Percentiles rank a stretch among this genome's conserved stretches.
phyloP scores from a whole-genome alignment of 805 yeast genomes.

The Lachancea mirantina region DNA sequence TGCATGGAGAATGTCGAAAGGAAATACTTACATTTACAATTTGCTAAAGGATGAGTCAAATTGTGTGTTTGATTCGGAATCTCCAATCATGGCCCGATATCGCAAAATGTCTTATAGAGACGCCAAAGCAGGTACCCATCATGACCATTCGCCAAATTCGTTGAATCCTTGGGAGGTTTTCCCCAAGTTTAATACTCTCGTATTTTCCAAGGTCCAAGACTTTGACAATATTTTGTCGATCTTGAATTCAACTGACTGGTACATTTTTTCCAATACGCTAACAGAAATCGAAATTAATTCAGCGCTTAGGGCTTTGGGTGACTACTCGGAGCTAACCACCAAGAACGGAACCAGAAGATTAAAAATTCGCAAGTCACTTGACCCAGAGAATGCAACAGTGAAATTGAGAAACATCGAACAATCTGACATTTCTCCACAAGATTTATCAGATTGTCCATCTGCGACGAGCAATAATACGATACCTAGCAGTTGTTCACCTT shows the following conservation, averaged over 20 bases:
- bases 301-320: too few species aligned
- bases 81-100: conserved; percentile 13
- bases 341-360: too few species aligned
- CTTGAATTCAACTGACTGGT: conserved; percentile 12
- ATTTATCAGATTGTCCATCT: too few species aligned
- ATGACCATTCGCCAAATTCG: conserved; percentile 2
- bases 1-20: conserved; percentile 57
- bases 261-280: conserved; percentile 11
- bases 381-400: too few species aligned
- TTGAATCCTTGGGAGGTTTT: conserved; percentile 16
- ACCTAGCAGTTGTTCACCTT: too few species aligned
- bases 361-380: too few species aligned
- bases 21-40: conserved; percentile 37
- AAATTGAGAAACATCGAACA: too few species aligned
- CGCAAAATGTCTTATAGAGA: not conserved
- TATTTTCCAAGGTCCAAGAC: conserved; percentile 15
- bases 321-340: too few species aligned
- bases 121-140: not conserved
- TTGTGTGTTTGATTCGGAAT: conserved; percentile 22
- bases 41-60: conserved; percentile 30
- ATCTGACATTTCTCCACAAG: too few species aligned
- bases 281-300: too few species aligned
- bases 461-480: too few species aligned
- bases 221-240: conserved; percentile 17
- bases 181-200: conserved; percentile 22